Percentiles rank a stretch among this genome's conserved stretches.
These are phyloP conservation scores for Podospora fimiseda DNA, from an alignment of 495 filamentous ascomycete genomes.

Conservation along the genomic window DNA sequence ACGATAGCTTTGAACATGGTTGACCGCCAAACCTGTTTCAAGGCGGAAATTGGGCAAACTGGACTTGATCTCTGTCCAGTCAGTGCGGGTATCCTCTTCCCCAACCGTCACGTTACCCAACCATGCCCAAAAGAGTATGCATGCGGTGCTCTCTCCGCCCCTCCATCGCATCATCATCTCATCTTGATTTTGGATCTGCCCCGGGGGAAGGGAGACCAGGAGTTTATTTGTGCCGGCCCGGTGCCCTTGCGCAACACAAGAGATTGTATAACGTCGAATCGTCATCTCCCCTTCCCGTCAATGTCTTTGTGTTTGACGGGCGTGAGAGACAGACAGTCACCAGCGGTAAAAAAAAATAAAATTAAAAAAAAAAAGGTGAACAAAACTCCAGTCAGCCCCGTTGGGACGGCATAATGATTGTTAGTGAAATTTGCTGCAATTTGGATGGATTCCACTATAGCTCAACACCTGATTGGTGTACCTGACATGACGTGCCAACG, in stretches of 20 bases:
- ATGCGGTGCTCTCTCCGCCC: not conserved
- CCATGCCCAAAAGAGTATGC: constrained; percentile 2
- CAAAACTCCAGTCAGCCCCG: not conserved
- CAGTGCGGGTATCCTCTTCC: not conserved
- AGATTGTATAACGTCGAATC: too few species aligned
- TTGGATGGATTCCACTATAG: too few species aligned
- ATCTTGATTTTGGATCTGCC: not conserved
- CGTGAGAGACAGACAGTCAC: not conserved
- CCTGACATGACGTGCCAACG: constrained; percentile 10
- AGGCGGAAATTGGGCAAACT: constrained; percentile 4
- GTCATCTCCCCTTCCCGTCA: too few species aligned
- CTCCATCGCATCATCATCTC: constrained; percentile 1
- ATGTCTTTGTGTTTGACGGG: too few species aligned
- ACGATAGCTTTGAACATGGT: not conserved
- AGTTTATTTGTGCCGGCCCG: not conserved
- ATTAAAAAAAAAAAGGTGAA: too few species aligned
- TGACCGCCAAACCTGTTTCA: not conserved
- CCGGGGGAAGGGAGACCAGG: not conserved
- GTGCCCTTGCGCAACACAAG: too few species aligned
- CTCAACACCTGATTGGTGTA: constrained; percentile 16
- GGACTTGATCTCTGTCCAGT: not conserved
- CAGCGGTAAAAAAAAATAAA: not conserved
- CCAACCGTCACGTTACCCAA: not conserved
- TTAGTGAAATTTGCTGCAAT: constrained; percentile 23
- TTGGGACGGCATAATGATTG: constrained; percentile 2